These are phyloP conservation scores for Zygosaccharomyces lentus DNA, from an alignment of 805 yeast species.

Conservation along the genomic window DNA sequence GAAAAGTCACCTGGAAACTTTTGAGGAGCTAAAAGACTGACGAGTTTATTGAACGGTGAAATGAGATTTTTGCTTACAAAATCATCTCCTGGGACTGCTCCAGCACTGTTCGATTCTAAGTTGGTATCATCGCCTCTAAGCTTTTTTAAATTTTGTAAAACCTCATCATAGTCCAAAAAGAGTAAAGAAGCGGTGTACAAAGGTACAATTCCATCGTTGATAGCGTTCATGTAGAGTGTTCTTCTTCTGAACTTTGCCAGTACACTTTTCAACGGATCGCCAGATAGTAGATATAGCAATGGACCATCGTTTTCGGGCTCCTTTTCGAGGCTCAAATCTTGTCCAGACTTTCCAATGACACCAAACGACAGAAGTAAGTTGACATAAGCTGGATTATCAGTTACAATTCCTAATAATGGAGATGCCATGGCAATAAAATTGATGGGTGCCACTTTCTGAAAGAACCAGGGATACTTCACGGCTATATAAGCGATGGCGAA, in stretches of 20 bases:
- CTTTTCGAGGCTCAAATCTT: conserved; percentile 60
- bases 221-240: conserved; percentile 69
- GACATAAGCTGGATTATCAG: conserved; percentile 73
- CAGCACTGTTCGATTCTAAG: conserved; percentile 6
- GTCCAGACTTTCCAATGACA: conserved; percentile 75
- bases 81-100: conserved; percentile 11
- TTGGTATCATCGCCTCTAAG: conserved; percentile 12
- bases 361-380: conserved; percentile 68
- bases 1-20: conserved; percentile 19
- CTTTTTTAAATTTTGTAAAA: conserved; percentile 29
- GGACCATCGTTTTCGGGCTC: conserved; percentile 46
- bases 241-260: conserved; percentile 56
- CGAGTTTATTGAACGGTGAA: conserved; percentile 44
- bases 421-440: conserved; percentile 72
- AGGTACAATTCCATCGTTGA: conserved; percentile 81
- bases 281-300: conserved; percentile 55
- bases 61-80: conserved; percentile 30
- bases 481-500: conserved; percentile 72
- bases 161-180: conserved; percentile 61
- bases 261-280: conserved; percentile 55
- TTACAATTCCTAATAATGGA: conserved; percentile 70
- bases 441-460: conserved; percentile 52
- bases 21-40: conserved; percentile 42
- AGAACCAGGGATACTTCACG: conserved; percentile 65
- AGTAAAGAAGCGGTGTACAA: conserved; percentile 66